Evolutionary conservation across 225 moss, liverwort and hornwort species (phyloP).

Genomic region (Anthoceros angustus): DNA sequence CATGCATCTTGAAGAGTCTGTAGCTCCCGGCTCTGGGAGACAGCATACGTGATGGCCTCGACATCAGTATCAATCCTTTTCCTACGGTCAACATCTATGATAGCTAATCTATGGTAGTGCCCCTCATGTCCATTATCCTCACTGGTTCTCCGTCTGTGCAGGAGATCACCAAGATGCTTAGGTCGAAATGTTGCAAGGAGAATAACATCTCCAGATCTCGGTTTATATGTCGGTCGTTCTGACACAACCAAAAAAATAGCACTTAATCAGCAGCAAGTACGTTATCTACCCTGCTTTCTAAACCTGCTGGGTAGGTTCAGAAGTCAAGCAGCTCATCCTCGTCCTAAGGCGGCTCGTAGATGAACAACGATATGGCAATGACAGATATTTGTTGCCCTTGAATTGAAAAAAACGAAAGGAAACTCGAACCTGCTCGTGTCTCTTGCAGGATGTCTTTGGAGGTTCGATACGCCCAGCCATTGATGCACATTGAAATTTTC

Average conservation of each 20-base stretch:
- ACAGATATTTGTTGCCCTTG: too few relatives aligned
- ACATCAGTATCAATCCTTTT: background rate
- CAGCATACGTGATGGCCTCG: background rate
- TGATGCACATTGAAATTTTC: conserved; percentile 3
- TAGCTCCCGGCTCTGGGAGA: conserved; percentile 13
- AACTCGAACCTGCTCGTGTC: background rate
- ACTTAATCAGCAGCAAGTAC: background rate
- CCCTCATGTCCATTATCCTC: conserved; percentile 10
- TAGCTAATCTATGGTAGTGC: background rate
- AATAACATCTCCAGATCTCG: conserved; percentile 19
- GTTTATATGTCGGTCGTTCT: conserved; percentile 13
- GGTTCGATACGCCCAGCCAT: background rate
- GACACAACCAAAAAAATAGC: background rate
- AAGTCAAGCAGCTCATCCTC: background rate
- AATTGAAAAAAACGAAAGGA: too few relatives aligned
- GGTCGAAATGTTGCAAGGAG: conserved; percentile 14
- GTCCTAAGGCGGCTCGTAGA: background rate
- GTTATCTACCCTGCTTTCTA: background rate
- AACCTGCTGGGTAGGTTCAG: background rate
- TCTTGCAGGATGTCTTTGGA: background rate
- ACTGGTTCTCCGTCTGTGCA: conserved; percentile 7
- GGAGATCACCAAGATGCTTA: conserved; percentile 11
- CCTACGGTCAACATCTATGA: background rate
- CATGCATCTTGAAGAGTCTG: conserved; percentile 9
- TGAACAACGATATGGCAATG: too few relatives aligned